Evolutionary conservation across 257 asterid genomes (phyloP), one percentile per base, ranked within the genome.

Genomic region (Handroanthus guayacan): DNA sequence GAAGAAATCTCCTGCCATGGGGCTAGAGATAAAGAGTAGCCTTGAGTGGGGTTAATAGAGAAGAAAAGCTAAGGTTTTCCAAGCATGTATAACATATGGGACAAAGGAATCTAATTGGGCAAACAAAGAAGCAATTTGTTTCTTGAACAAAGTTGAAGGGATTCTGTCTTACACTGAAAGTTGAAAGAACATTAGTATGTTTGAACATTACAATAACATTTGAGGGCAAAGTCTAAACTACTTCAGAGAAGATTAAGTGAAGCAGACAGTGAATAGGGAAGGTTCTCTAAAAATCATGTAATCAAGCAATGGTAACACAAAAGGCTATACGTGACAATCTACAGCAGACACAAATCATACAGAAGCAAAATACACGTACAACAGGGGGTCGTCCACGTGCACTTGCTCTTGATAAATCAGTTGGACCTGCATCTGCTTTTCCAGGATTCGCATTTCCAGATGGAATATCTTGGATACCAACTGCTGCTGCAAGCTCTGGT

Each of bases 401-500:
- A 69, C 75, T 78, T 81, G 80, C 86, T 85, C 89, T 90, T 61
- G 85, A 81, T 39, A 85, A 77, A 83, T 90, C 96, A 78, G 69
- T 84, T 75, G 81, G 80, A 80, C 84, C 87, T 77, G 85, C 86
- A 81, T 88, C 93, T 34, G 80, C 54, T 79, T 79, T 91, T 77
- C 89, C 90, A 68, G 80, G 75, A 77, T 78, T 89, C 75, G 84
- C 78, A 76, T 68, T 82, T 75, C 87, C 95, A 62, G 96, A 83
- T 62, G 87, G 79, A 86, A 67, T 68, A 57, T 89, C 97, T 75
- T 87, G 95, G 74, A 82, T 82, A 48, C 92, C 97, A 66, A 91
- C 94, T 57, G 94, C 98, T 50, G 97, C 98, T 43, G 98, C 99
- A 45, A 95, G 98, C 89, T 95, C 99, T 18, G 98, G 99, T 20